phyloP scores from a whole-genome alignment of 495 filamentous ascomycete species.

The Daldinia caldariorum region DNA sequence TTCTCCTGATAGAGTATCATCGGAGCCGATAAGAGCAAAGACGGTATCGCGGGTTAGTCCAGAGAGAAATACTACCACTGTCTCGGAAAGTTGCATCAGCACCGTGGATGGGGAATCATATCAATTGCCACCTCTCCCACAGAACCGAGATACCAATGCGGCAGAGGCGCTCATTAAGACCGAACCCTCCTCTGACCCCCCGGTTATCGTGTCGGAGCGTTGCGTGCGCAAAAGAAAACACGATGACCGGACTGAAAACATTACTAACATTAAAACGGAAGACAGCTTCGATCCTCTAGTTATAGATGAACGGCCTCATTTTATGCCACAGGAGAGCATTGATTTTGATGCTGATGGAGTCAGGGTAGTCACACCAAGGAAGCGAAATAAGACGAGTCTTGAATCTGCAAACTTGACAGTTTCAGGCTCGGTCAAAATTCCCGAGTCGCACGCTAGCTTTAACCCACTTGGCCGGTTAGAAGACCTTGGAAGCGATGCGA shows the following conservation, averaged over 20 bases:
- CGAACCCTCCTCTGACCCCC: constrained; percentile 58
- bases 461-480: no score
- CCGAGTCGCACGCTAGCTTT: neutral
- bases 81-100: neutral
- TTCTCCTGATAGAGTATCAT: neutral
- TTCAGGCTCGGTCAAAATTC: constrained; percentile 5
- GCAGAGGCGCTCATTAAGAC: constrained; percentile 47
- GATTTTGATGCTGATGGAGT: constrained; percentile 78
- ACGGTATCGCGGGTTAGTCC: neutral
- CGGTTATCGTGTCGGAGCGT: constrained; percentile 57
- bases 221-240: constrained; percentile 55
- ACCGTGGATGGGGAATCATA: constrained; percentile 16
- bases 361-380: constrained; percentile 71
- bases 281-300: constrained; percentile 52
- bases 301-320: constrained; percentile 43
- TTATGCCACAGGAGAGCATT: constrained; percentile 65
- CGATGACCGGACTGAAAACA: constrained; percentile 22
- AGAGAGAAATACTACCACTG: neutral
- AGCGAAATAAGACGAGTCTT: constrained; percentile 47
- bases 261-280: constrained; percentile 50
- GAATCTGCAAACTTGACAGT: constrained; percentile 5
- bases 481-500: neutral
- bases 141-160: neutral
- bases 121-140: constrained; percentile 47
- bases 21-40: neutral